Evolutionary conservation across 2,329 filamentous ascomycete species (phyloP), one percentile per base, ranked within the genome.

Genomic region (Lachnum nothofagi): DNA sequence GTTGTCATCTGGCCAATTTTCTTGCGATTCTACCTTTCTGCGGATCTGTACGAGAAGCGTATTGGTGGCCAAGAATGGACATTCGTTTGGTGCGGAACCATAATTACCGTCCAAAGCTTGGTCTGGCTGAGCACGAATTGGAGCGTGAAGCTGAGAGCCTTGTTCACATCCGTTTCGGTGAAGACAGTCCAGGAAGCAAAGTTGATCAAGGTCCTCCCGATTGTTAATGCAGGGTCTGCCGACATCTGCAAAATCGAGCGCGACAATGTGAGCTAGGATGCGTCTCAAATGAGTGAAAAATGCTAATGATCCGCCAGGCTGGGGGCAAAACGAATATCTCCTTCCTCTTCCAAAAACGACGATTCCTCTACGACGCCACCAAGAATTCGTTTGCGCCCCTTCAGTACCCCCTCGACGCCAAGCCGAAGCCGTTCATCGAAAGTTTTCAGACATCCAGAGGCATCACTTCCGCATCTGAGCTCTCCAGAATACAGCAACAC

Each of bases 11-110:
- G 94, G 91, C 93, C 94, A 44, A 72, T 86, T 62, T 97, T 97
- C 70, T 80, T 95, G 57, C 82, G 87, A 67, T 83, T 91, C 69
- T 97, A 95, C 68, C 81, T 95, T 46, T 86, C 82, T 19, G 76
- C 83, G 53, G 85, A 89, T 46, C 82, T 88, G 58, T 98, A 98
- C 70, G 86, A 95, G 58, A 85, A 84, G 65, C 84, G 97, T 73
- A 94, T 98, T 57, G 82, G 86, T 62, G 91, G 86, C n/a, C 83
- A 86, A 60, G 93, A 98, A 76, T 98, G 93, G 91, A 97, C 94
- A 1, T 95, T 95, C 67, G 88, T 98, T 55, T 98, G 88, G 83
- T 80, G 86, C 58, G 91, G 87, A 62, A 78, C 82, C 59, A 96
- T 98, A 65, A 77, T 94, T 67, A 95, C 91, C 9, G 64, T 86